phyloP scores from a whole-genome alignment of 257 asterid genomes.

The Phtheirospermum japonicum region DNA sequence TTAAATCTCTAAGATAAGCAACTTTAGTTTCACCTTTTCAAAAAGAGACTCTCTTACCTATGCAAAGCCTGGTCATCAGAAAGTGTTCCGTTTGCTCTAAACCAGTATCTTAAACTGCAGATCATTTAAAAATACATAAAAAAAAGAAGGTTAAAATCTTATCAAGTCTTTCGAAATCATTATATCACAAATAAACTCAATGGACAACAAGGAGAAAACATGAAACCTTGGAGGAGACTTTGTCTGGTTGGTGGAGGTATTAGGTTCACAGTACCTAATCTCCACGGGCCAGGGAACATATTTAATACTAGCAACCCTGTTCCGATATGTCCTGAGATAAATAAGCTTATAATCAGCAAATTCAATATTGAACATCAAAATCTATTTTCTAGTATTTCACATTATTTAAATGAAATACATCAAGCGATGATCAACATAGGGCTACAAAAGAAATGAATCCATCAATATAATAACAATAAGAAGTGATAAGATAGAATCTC shows the following conservation, averaged over 20 bases:
- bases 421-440: constrained; percentile 14
- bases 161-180: constrained; percentile 23
- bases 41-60: constrained; percentile 49
- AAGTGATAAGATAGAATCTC: constrained; percentile 11
- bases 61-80: constrained; percentile 93
- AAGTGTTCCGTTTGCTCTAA: constrained; percentile 86
- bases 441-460: constrained; percentile 13
- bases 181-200: constrained; percentile 23
- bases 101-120: constrained; percentile 90
- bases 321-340: constrained; percentile 73
- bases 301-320: constrained; percentile 68
- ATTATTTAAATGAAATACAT: constrained; percentile 20
- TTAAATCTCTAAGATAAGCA: constrained; percentile 12
- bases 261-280: constrained; percentile 77
- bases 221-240: constrained; percentile 87
- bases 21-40: constrained; percentile 8
- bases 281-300: constrained; percentile 92
- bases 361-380: constrained; percentile 3
- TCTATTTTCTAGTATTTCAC: constrained; percentile 17
- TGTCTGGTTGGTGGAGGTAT: constrained; percentile 58
- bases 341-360: constrained; percentile 17
- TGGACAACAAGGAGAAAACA: constrained; percentile 23
- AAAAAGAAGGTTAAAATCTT: constrained; percentile 21
- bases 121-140: constrained; percentile 22
- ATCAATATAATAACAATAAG: not conserved